Base-by-base conservation (phyloP, 2,329 filamentous ascomycete species). In the Ascochyta clinopodiicola region DNA sequence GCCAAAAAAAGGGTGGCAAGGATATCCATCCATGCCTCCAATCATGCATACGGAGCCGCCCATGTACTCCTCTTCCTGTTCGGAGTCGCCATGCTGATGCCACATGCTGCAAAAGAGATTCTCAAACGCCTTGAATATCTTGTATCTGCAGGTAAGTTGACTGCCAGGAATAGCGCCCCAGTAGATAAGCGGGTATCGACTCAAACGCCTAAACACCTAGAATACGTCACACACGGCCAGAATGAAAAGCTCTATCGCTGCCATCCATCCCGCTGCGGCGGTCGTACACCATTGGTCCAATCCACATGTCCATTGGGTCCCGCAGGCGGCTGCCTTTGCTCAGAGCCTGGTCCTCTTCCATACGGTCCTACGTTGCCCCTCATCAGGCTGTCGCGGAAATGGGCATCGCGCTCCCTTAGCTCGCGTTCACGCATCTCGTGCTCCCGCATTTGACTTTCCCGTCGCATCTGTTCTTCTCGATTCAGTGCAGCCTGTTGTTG, bases 401-500 rank as follows among this genome's bases (percentile, higher is more conserved):
- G 62, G 10, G 49, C 57, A 19, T 66, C 62, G 10, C 62, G 59
- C 44, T 65, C 62, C 15, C 61, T 56, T 15, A 56, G 58, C n/a
- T 64, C 63, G 34, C 62, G 63, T 24, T 66, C 62, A 12, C 60
- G 55, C 46, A 62, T 61, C n/a, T 69, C 62, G 6, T 63, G 59
- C 31, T 69, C 66, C 6, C 62, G 57, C 51, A 63, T 59, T 24
- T 63, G 56, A 7, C 57, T 50, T 40, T 71, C 64, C 31, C 66
- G 51, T 9, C 63, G 54, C 46, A 61, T 56, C 13, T 61, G 61
- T 13, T 72, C 67, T 5, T 73, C 68, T 10, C 61, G 62, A 10
- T 60, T 59, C 51, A 68, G 56, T 1, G 57, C 60, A 6, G 59
- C 62, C 29, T 68, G 66, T 40, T 66, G 66, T 48, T 69, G 67